Conservation (phyloP, 2,329 filamentous ascomycete species). For the Grosmannia penicillata region DNA sequence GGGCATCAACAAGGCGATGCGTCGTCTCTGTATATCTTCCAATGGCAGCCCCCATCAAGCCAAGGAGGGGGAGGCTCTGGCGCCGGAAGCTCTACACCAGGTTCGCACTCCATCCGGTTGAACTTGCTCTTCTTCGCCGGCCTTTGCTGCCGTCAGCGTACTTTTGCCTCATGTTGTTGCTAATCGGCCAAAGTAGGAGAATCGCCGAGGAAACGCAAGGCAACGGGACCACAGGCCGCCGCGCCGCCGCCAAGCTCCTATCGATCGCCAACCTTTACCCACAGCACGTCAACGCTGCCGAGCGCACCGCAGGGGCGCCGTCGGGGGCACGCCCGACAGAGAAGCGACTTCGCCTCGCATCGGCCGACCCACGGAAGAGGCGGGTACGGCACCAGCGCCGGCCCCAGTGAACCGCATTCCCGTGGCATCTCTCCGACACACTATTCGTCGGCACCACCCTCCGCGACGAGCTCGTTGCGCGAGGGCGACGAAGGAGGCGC, state of each 20-base stretch:
- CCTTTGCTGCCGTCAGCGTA: no score
- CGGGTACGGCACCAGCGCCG: not conserved
- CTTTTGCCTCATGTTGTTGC: no score
- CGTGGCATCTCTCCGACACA: slow-evolving; percentile 15
- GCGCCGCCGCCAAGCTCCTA: slow-evolving; percentile 30
- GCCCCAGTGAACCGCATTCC: slow-evolving; percentile 7
- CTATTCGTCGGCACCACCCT: slow-evolving; percentile 19
- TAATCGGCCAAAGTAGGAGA: slow-evolving; percentile 43
- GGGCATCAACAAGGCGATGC: slow-evolving; percentile 40
- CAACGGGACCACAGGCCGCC: slow-evolving; percentile 37
- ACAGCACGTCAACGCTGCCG: slow-evolving; percentile 27
- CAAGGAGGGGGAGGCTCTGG: slow-evolving; percentile 1
- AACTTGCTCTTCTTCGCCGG: not conserved
- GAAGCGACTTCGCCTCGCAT: slow-evolving; percentile 46
- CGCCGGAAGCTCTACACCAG: slow-evolving; percentile 2
- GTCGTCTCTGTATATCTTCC: slow-evolving; percentile 76
- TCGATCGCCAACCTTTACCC: slow-evolving; percentile 40
- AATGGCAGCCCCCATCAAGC: slow-evolving; percentile 67
- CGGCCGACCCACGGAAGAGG: slow-evolving; percentile 17
- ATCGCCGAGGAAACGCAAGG: slow-evolving; percentile 77
- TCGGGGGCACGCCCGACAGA: slow-evolving; percentile 46
- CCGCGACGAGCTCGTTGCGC: slow-evolving; percentile 17
- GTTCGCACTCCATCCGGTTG: slow-evolving; percentile 4
- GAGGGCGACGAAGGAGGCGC: slow-evolving; percentile 19
- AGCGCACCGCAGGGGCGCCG: slow-evolving; percentile 39